phyloP scores from a whole-genome alignment of 768 basidiomycete genomes.

The Hortiboletus flavorubellus region DNA sequence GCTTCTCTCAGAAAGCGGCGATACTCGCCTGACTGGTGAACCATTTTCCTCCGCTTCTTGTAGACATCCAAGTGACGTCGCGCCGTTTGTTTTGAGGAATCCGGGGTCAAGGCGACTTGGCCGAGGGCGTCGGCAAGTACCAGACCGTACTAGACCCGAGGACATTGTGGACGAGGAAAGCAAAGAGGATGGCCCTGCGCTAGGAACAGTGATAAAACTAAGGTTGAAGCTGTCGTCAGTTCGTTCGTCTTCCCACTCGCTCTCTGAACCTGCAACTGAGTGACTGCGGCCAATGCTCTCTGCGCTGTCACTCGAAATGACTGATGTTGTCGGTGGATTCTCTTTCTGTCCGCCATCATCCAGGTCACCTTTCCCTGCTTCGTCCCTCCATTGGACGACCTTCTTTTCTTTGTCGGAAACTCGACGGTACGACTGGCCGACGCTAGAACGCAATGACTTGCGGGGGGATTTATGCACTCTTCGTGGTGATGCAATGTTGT shows the following conservation, averaged over 20 bases:
- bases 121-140: slow-evolving; percentile 45
- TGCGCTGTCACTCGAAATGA: slow-evolving; percentile 37
- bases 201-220: slow-evolving; percentile 41
- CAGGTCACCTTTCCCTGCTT: slow-evolving; percentile 77
- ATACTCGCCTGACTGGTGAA: slow-evolving; percentile 27
- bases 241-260: slow-evolving; percentile 89
- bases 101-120: slow-evolving; percentile 66
- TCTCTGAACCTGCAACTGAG: slow-evolving; percentile 67
- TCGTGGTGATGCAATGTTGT: slow-evolving; percentile 43
- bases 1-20: slow-evolving; percentile 64
- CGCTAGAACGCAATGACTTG: slow-evolving; percentile 68
- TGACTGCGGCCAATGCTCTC: slow-evolving; percentile 30
- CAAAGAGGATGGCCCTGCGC: slow-evolving; percentile 29
- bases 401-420: slow-evolving; percentile 69
- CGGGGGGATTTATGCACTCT: slow-evolving; percentile 59
- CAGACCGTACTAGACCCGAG: slow-evolving; percentile 11
- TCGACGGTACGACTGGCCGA: slow-evolving; percentile 57
- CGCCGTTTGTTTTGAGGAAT: slow-evolving; percentile 57
- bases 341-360: slow-evolving; percentile 53
- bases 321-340: slow-evolving; percentile 15
- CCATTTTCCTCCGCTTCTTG: slow-evolving; percentile 68
- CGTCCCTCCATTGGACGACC: slow-evolving; percentile 84
- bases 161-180: slow-evolving; percentile 33
- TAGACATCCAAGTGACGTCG: slow-evolving; percentile 55
- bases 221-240: slow-evolving; percentile 73